phyloP scores from a whole-genome alignment of 495 filamentous ascomycete species.

The Xylaria scruposa region DNA sequence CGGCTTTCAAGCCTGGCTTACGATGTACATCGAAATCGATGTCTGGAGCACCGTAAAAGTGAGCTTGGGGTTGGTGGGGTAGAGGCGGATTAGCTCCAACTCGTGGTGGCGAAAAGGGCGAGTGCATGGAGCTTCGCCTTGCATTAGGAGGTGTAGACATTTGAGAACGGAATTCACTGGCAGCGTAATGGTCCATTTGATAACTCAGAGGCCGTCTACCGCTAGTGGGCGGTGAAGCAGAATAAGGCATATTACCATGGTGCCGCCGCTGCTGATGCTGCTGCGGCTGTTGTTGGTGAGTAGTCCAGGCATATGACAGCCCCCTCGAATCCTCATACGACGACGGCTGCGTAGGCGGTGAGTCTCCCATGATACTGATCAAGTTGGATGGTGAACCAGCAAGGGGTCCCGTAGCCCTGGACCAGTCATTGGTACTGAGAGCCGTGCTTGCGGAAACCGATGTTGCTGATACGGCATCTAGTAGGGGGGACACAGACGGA shows the following conservation, averaged over 20 bases:
- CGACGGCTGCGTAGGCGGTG: constrained; percentile 59
- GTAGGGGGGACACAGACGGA: constrained; percentile 46
- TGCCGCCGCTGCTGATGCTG: constrained; percentile 40
- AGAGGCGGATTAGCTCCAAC: constrained; percentile 66
- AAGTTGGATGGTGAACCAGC: constrained; percentile 63
- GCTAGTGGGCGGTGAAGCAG: constrained; percentile 55
- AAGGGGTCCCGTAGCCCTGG: constrained; percentile 52
- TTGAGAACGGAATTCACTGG: constrained; percentile 53
- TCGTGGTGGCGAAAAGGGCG: constrained; percentile 55
- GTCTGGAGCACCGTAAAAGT: constrained; percentile 70
- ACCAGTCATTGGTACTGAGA: constrained; percentile 60
- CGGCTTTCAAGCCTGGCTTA: constrained; percentile 59
- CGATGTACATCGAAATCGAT: constrained; percentile 70
- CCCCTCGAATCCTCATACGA: constrained; percentile 60
- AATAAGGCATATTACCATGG: constrained; percentile 46
- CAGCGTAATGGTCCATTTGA: constrained; percentile 57
- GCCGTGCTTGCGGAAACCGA: constrained; percentile 55
- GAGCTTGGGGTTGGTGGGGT: constrained; percentile 81
- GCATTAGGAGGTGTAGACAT: constrained; percentile 49
- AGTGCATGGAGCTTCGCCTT: constrained; percentile 66
- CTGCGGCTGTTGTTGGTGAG: constrained; percentile 28
- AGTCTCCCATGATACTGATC: constrained; percentile 60
- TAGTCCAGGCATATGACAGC: constrained; percentile 50
- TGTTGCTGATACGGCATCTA: constrained; percentile 54
- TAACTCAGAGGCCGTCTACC: constrained; percentile 58